Conservation (phyloP, 2,329 filamentous ascomycete species). For the Hirsutella minnesotensis region DNA sequence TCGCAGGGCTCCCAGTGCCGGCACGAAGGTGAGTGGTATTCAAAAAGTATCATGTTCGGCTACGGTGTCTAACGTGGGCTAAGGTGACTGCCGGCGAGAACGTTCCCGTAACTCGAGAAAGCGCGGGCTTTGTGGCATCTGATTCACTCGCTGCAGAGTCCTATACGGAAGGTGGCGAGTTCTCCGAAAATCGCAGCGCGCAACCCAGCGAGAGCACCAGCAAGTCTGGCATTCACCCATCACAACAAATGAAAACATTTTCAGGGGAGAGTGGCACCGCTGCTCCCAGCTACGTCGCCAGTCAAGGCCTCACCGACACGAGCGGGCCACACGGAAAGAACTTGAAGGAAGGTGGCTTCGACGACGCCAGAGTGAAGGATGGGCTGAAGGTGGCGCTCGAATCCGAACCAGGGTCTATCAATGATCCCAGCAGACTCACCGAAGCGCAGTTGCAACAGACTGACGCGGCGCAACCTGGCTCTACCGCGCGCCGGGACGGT, state of each 20-base stretch:
- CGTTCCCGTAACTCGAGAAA: constrained; percentile 43
- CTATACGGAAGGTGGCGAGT: constrained; percentile 43
- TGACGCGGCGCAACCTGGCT: constrained; percentile 10
- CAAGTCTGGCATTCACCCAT: not conserved
- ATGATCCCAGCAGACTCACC: constrained; percentile 34
- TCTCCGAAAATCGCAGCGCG: constrained; percentile 45
- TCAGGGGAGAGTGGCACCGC: constrained; percentile 4
- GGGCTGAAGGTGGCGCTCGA: constrained; percentile 25
- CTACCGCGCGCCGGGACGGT: constrained; percentile 14
- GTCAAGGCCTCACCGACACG: constrained; percentile 17
- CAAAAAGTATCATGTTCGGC: too few relatives aligned
- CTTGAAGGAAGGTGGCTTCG: constrained; percentile 24
- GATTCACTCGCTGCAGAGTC: constrained; percentile 74
- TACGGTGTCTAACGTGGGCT: not conserved
- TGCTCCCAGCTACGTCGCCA: constrained; percentile 27
- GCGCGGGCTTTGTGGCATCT: constrained; percentile 48
- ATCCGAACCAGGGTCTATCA: constrained; percentile 31
- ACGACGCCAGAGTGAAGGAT: constrained; percentile 19
- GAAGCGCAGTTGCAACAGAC: constrained; percentile 27
- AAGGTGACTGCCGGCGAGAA: constrained; percentile 36
- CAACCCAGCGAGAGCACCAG: constrained; percentile 9
- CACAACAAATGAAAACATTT: not conserved
- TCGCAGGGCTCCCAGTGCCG: constrained; percentile 6
- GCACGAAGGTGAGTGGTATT: constrained; percentile 8
- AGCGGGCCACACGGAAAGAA: constrained; percentile 31